Conservation (phyloP, 2,329 filamentous ascomycete species). For the Parascedosporium putredinis region DNA sequence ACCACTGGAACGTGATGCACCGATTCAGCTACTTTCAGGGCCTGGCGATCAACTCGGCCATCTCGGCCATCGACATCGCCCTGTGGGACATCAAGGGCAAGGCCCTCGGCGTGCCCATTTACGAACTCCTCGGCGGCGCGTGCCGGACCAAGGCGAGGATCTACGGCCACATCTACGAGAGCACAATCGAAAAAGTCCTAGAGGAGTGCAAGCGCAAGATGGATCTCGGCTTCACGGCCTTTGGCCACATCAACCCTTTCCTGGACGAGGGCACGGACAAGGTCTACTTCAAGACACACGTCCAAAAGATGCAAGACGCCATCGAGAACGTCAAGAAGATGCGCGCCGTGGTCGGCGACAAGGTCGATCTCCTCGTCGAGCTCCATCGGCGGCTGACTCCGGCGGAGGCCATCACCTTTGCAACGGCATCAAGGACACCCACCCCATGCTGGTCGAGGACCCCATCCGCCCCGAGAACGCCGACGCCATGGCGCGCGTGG, state of each 20-base stretch:
- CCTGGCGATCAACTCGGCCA: constrained; percentile 11
- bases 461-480: constrained; percentile 11
- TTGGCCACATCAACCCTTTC: constrained; percentile 6
- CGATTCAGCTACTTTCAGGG: constrained; percentile 12
- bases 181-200: constrained; percentile 4
- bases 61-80: constrained; percentile 11
- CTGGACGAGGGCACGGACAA: constrained; percentile 3
- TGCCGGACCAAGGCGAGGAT: constrained; percentile 10
- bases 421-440: constrained; percentile 4
- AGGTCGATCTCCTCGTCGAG: constrained; percentile 2
- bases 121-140: constrained; percentile 10
- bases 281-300: constrained; percentile 8
- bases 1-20: constrained; percentile 13
- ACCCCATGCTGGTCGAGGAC: constrained; percentile 11
- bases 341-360: background rate
- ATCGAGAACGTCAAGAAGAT: constrained; percentile 5
- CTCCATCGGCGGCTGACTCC: constrained; percentile 5
- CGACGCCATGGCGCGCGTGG: constrained; percentile 11
- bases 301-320: constrained; percentile 6
- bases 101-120: constrained; percentile 8
- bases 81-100: constrained; percentile 10
- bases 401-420: constrained; percentile 6
- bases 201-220: constrained; percentile 7
- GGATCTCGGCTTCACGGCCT: constrained; percentile 4
- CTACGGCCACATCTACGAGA: constrained; percentile 10